Percentiles rank a stretch among this genome's conserved stretches.
These are phyloP conservation scores for Diaporthe velutina DNA, from an alignment of 2,329 filamentous ascomycete genomes.

Conservation along the genomic window DNA sequence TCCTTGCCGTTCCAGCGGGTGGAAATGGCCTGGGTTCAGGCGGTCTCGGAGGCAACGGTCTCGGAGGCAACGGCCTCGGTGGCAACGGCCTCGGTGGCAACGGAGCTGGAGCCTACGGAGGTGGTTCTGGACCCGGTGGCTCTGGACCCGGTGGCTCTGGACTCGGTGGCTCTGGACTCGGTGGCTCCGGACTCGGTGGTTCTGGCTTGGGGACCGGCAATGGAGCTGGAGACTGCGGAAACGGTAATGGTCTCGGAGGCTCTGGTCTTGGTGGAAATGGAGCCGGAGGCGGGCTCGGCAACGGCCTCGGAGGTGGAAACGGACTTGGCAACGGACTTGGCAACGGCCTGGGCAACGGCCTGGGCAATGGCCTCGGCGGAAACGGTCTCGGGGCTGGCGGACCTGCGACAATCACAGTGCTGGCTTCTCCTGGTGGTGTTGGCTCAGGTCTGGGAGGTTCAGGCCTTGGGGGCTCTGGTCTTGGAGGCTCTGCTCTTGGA, in stretches of 20 bases:
- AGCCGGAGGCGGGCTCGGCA: slow-evolving; percentile 26
- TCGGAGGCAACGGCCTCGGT: not conserved
- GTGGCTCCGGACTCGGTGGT: slow-evolving; percentile 10
- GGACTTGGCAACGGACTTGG: slow-evolving; percentile 16
- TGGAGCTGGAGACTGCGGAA: not conserved
- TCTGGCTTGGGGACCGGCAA: not conserved
- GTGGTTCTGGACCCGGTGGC: not conserved
- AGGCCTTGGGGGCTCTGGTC: too few relatives aligned
- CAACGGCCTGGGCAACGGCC: not conserved
- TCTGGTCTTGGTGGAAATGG: slow-evolving; percentile 30
- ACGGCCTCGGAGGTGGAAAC: not conserved
- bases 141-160: slow-evolving; percentile 6
- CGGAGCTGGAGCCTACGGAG: slow-evolving; percentile 4
- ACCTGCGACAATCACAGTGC: slow-evolving; percentile 35
- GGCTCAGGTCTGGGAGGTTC: slow-evolving; percentile 31
- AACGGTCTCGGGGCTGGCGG: slow-evolving; percentile 36
- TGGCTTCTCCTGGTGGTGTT: slow-evolving; percentile 31
- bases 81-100: not conserved
- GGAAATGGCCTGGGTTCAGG: slow-evolving; percentile 26
- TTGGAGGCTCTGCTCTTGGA: too few relatives aligned
- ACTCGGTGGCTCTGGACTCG: not conserved
- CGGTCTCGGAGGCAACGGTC: slow-evolving; percentile 23
- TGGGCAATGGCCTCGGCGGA: slow-evolving; percentile 24
- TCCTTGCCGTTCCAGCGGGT: slow-evolving; percentile 34
- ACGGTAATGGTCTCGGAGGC: slow-evolving; percentile 20